Conservation (phyloP, 2,329 filamentous ascomycete species). For the Ramichloridium luteum region DNA sequence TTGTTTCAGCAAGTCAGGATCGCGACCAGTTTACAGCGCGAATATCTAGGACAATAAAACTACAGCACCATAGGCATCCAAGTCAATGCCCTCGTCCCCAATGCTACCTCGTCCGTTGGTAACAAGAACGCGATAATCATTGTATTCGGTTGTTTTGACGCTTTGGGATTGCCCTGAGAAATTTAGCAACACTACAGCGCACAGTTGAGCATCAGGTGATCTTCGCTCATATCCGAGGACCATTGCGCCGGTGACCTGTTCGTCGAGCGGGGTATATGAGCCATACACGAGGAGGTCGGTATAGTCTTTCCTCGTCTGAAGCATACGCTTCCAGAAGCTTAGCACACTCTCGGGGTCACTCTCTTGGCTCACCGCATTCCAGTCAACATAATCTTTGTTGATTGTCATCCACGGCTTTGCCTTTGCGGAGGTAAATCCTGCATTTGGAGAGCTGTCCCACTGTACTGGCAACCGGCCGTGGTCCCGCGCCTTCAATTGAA, state of each 20-base stretch:
- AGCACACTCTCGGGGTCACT: no score
- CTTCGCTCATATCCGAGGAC: slow-evolving; percentile 9
- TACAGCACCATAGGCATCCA: no score
- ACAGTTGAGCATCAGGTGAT: slow-evolving; percentile 6
- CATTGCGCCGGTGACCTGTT: no score
- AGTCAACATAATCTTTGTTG: slow-evolving; percentile 9
- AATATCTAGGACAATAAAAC: no score
- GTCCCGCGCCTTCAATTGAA: slow-evolving; percentile 15
- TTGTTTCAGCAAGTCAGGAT: no score
- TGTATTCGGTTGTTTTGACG: no score
- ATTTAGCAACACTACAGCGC: slow-evolving; percentile 8
- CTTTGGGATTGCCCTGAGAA: no score
- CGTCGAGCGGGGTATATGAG: no score
- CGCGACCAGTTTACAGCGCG: no score
- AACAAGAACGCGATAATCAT: no score
- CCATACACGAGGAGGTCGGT: slow-evolving; percentile 9
- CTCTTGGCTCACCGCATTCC: slow-evolving; percentile 11
- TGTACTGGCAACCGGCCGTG: slow-evolving; percentile 56
- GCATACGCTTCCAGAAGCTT: slow-evolving; percentile 42
- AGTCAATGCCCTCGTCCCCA: no score
- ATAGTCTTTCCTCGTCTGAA: slow-evolving; percentile 6
- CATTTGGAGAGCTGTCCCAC: slow-evolving; percentile 44
- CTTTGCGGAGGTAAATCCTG: slow-evolving; percentile 47
- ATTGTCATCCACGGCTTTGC: slow-evolving; percentile 11
- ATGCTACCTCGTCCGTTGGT: no score